Conservation (phyloP, 2,329 filamentous ascomycete genomes). For the Paracorniculantispora psalliotae region DNA sequence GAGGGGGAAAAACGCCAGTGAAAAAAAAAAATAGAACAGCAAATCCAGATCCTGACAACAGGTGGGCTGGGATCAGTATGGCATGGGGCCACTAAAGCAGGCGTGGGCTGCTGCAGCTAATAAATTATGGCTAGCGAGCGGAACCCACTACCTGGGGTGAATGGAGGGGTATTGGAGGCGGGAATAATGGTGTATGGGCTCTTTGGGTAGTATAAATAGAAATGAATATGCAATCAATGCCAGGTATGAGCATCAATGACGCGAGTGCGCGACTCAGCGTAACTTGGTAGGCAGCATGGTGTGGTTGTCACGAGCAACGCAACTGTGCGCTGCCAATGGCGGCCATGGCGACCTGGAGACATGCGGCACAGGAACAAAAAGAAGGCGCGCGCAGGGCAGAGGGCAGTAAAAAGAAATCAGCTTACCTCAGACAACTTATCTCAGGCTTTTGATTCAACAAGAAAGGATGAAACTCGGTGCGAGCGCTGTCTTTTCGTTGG, state of each 20-base stretch:
- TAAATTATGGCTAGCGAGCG: constrained; percentile 5
- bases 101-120: constrained; percentile 9
- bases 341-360: constrained; percentile 18
- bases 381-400: not conserved
- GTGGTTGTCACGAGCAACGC: constrained; percentile 28
- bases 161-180: not conserved
- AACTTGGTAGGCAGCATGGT: not conserved
- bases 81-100: constrained; percentile 6
- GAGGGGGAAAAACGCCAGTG: constrained; percentile 4
- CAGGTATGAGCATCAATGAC: not conserved
- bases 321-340: constrained; percentile 5
- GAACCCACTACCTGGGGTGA: constrained; percentile 5
- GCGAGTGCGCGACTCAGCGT: not conserved
- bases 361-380: constrained; percentile 12
- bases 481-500: not conserved
- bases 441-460: not conserved
- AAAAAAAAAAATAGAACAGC: constrained; percentile 6
- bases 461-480: not conserved
- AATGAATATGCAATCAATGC: not conserved
- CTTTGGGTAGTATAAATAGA: not conserved
- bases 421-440: constrained; percentile 26
- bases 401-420: constrained; percentile 21
- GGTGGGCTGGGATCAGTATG: constrained; percentile 9
- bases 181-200: not conserved
- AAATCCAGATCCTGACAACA: constrained; percentile 6